phyloP scores from a whole-genome alignment of 1,139 yeast genomes.

The Suhomyces bolitotheri region DNA sequence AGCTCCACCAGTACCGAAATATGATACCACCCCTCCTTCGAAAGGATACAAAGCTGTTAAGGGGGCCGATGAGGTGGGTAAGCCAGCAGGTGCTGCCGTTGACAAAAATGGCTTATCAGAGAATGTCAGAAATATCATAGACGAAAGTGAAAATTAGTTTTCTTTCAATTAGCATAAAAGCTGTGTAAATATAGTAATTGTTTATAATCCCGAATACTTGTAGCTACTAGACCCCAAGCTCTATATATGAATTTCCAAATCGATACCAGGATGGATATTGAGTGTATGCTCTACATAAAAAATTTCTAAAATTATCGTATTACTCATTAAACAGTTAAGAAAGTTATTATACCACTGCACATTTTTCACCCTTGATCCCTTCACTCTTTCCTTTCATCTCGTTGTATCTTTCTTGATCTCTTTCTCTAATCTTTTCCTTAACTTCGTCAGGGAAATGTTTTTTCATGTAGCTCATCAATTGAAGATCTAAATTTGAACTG shows the following conservation, averaged over 20 bases:
- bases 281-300: too few species aligned
- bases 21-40: constrained; percentile 5
- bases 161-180: too few species aligned
- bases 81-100: constrained; percentile 5
- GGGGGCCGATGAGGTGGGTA: constrained; percentile 5
- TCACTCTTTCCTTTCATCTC: constrained; percentile 21
- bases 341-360: constrained; percentile 21
- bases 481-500: constrained; percentile 57
- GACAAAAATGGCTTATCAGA: constrained; percentile 3
- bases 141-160: too few species aligned
- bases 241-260: too few species aligned
- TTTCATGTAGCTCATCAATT: constrained; percentile 54
- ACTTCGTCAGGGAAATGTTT: constrained; percentile 66
- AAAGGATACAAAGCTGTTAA: constrained; percentile 21
- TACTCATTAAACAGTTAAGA: too few species aligned
- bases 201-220: too few species aligned
- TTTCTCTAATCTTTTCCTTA: constrained; percentile 57
- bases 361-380: constrained; percentile 23
- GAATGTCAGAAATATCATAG: constrained; percentile 7
- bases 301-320: too few species aligned
- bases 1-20: constrained; percentile 3
- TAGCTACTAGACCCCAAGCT: too few species aligned
- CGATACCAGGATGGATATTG: too few species aligned
- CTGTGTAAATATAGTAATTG: too few species aligned
- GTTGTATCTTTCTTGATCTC: constrained; percentile 53